These are phyloP conservation scores for Mycena haematopus DNA, from an alignment of 768 basidiomycete species.

Conservation along the genomic window DNA sequence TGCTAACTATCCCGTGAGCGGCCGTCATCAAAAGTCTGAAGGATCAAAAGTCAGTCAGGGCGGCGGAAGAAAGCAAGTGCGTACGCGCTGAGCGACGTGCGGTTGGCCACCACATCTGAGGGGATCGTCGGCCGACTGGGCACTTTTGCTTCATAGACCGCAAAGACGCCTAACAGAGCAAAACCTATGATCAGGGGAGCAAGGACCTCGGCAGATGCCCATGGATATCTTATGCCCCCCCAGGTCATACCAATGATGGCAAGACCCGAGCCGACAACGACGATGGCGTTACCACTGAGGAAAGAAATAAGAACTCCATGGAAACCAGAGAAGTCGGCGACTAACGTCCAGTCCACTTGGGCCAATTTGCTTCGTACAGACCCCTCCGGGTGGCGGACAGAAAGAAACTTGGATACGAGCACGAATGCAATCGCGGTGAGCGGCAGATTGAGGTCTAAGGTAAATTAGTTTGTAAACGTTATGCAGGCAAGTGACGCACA, in stretches of 20 bases:
- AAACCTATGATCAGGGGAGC: conserved; percentile 49
- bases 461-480: neutral
- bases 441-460: conserved; percentile 44
- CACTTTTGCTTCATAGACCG: conserved; percentile 36
- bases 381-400: conserved; percentile 37
- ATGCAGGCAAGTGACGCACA: conserved; percentile 27
- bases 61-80: conserved; percentile 6
- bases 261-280: conserved; percentile 39
- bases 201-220: conserved; percentile 45
- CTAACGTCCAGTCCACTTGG: conserved; percentile 46
- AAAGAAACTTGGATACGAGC: conserved; percentile 31
- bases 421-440: conserved; percentile 32
- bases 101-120: conserved; percentile 39
- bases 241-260: conserved; percentile 47
- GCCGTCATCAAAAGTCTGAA: conserved; percentile 40
- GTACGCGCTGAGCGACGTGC: conserved; percentile 47
- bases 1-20: conserved; percentile 32
- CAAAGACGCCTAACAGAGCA: conserved; percentile 36
- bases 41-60: neutral
- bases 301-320: neutral
- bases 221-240: conserved; percentile 46
- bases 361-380: conserved; percentile 36
- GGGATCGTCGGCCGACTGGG: conserved; percentile 36
- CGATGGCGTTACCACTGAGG: conserved; percentile 42
- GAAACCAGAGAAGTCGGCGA: neutral